phyloP scores from a whole-genome alignment of 139 green algal genomes.

The Pseudopediastrum boryanum region DNA sequence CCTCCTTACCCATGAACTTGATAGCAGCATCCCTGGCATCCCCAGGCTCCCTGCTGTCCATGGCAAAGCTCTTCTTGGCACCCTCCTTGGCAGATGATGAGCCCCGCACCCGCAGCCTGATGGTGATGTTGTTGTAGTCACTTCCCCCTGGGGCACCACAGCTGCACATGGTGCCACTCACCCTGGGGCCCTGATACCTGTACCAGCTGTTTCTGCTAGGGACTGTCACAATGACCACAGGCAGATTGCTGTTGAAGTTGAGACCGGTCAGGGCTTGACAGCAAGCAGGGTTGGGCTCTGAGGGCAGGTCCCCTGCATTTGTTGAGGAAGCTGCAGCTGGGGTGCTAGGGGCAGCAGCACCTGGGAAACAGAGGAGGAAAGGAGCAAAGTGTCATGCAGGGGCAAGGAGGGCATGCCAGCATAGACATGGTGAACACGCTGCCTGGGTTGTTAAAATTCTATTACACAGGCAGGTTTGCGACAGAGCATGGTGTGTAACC shows the following conservation, averaged over 20 bases:
- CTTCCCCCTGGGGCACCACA: conserved; percentile 36
- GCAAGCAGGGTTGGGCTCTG: no score
- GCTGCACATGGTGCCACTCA: conserved; percentile 45
- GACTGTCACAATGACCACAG: conserved; percentile 48
- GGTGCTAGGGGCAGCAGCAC: no score
- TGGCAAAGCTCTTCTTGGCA: conserved; percentile 54
- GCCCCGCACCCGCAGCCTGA: conserved; percentile 41
- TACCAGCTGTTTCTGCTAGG: conserved; percentile 1
- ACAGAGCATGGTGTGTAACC: no score
- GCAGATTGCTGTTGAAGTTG: conserved; percentile 47
- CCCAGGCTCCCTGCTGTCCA: conserved; percentile 40
- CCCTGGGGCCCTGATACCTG: conserved; percentile 5
- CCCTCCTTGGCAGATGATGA: conserved; percentile 31
- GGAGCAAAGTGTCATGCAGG: no score
- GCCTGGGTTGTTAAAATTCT: no score
- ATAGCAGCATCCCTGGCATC: neutral
- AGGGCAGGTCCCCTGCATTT: no score
- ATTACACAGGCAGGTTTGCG: no score
- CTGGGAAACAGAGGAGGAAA: no score
- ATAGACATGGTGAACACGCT: no score
- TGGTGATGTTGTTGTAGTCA: neutral
- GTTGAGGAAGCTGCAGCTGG: no score
- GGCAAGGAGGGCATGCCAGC: no score
- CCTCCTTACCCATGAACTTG: neutral
- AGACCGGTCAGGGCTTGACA: conserved; percentile 6